Evolutionary conservation across 352 stramenopile species (phyloP), one percentile per base, ranked within the genome.

Genomic region (Phytophthora citricola): DNA sequence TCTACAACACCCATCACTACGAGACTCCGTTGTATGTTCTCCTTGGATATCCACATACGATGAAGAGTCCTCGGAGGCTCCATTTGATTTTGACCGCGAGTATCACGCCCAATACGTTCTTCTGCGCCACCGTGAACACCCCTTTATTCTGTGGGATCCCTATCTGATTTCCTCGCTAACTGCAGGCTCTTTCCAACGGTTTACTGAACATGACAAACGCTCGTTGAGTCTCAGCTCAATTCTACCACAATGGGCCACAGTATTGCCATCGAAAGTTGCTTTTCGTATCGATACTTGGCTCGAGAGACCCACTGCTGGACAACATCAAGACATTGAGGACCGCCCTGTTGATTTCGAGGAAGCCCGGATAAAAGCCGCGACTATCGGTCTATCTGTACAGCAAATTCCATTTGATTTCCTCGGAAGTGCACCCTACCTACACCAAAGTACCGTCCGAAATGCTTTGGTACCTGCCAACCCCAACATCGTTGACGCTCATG

Each of bases 371-470:
- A 67, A 46, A 14, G 51, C 11, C 17, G 26, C 24, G 11, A 7
- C n/a, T 24, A 15, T 26, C 22, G 52, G 39, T 36, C 4, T 68
- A 22, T 59, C 24, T 40, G 58, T 64, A 48, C 34, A 58, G 15
- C 65, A 73, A 55, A 57, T 43, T 36, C 65, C 65, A 27, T 69
- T 65, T 51, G 65, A 73, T 22, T 73, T 69, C 29, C 51, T 73
- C 12, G 51, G 51, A 26, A 61, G 34, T 38, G 44, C 45, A 1
- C 56, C 58, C 11, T 31, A 59, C 11, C 14, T 27, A 4, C 17
- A 68, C 10, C 58, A 69, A 26, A 22, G 6, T 17, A 39, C 38
- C 53, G 59, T 73, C 9, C 27, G 60, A 38, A 27, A 66, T 41
- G 65, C 65, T 39, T 41, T 73, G 22, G 39, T 39, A 10, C 65